A percentile compares a stretch with the other conserved stretches of the same genome.
Evolutionary conservation across 805 yeast species (phyloP).

Genomic region (Candida vartiovaarae): DNA sequence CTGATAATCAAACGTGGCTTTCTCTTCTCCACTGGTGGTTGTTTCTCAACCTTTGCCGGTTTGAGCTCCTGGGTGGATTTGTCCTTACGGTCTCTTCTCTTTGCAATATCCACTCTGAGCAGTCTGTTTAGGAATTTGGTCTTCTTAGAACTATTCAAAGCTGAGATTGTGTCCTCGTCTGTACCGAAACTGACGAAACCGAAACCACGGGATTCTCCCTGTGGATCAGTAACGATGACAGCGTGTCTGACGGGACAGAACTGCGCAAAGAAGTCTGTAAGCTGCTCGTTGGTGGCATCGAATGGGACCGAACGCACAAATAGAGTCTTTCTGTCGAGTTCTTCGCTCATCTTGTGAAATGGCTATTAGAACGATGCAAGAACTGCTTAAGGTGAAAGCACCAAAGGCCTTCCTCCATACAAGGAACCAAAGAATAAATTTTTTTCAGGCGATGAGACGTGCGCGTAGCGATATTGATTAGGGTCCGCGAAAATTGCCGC

Average conservation of each 20-base stretch:
- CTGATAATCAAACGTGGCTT: slow-evolving; percentile 83
- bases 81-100: slow-evolving; percentile 75
- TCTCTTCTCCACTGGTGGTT: slow-evolving; percentile 57
- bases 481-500: neutral
- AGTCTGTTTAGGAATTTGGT: slow-evolving; percentile 57
- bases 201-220: slow-evolving; percentile 81
- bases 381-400: too few relatives aligned
- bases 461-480: neutral
- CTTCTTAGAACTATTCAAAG: slow-evolving; percentile 61
- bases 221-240: slow-evolving; percentile 74
- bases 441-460: neutral
- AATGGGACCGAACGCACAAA: slow-evolving; percentile 84
- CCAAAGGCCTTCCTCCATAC: too few relatives aligned
- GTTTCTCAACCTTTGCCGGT: slow-evolving; percentile 1
- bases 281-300: slow-evolving; percentile 72
- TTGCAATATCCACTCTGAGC: slow-evolving; percentile 80
- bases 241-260: slow-evolving; percentile 95
- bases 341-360: slow-evolving; percentile 6
- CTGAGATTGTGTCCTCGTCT: slow-evolving; percentile 77
- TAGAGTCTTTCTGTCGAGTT: slow-evolving; percentile 45
- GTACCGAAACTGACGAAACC: slow-evolving; percentile 88
- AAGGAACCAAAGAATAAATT: neutral
- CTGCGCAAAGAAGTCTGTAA: slow-evolving; percentile 81
- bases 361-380: too few relatives aligned
- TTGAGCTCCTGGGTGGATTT: neutral